Evolutionary conservation across 805 yeast genomes (phyloP), one percentile per base, ranked within the genome.

Genomic region (Ogataea methylovora): DNA sequence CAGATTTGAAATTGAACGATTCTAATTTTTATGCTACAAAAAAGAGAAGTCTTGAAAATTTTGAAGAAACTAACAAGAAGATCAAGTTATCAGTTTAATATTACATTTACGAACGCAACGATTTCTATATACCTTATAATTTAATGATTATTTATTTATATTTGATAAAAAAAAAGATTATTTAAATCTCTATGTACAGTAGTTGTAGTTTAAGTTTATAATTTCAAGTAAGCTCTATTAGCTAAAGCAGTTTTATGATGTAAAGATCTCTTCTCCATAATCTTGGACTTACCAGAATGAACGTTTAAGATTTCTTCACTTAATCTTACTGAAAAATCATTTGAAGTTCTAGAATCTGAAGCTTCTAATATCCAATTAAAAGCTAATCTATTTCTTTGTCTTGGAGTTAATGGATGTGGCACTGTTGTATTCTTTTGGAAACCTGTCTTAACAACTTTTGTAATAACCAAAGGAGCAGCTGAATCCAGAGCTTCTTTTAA

Each of bases 321-420:
- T 30, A 92, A 67, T 51, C 97, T 74, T 26, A 92, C 97, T 2
- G 94, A 67, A 49, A 83, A 83, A 49, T 84, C 92, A 38, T 77
- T 74, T 13, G 88, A 78, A 30, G 77, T 79, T 56, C 94, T 79
- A 50, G 82, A 79, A 39, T 76, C 71, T 27, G 94, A 74, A 15
- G 94, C 86, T 40, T 85, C 95, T 35, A 87, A 59, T 32, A 92
- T 81, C 97, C 97, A 92, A 44, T 67, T 60, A 68, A 94, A 84
- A 2, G 97, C 96, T 50, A 74, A 76, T 59, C 96, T 75, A 47
- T 76, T 67, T 58, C 97, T 73, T 61, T 87, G 95, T 60, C 86
- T 78, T 49, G 75, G 76, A 32, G 74, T 77, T 49, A 90, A 66
- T 8, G 97, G 95, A 24, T 73, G 76, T 5, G 98, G 98, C 33